A percentile compares a stretch with the other conserved stretches of the same genome.
Conservation (phyloP, 805 yeast species). For the Candida golubevii region DNA sequence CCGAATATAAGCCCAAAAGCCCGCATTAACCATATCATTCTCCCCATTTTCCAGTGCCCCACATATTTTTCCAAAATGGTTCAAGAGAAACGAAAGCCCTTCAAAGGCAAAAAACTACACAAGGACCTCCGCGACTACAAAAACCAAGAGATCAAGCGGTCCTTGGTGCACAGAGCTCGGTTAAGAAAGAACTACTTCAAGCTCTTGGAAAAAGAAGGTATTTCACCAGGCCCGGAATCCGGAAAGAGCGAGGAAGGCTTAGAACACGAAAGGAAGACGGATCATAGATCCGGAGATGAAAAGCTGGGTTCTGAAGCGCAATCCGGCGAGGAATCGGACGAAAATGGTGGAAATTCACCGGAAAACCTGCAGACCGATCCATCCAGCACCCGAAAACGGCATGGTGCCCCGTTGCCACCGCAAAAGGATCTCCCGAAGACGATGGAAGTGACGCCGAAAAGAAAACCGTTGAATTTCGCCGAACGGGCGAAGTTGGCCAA, state of each 20-base stretch:
- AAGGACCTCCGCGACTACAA: slow-evolving; percentile 37
- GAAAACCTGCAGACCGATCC: slow-evolving; percentile 22
- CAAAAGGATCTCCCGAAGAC: slow-evolving; percentile 16
- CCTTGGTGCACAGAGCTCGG: slow-evolving; percentile 75
- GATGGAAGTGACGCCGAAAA: slow-evolving; percentile 16
- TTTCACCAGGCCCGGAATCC: slow-evolving; percentile 23
- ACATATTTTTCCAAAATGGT: background rate
- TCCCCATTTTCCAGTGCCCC: too few species aligned
- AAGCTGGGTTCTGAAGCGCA: background rate
- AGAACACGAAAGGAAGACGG: background rate
- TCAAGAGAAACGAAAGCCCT: slow-evolving; percentile 20
- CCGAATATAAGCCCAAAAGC: background rate
- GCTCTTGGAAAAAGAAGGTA: slow-evolving; percentile 69
- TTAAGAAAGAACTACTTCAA: slow-evolving; percentile 79
- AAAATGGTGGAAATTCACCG: background rate
- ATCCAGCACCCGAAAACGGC: slow-evolving; percentile 1
- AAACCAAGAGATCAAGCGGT: slow-evolving; percentile 66
- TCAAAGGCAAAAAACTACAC: slow-evolving; percentile 25
- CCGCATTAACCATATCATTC: background rate
- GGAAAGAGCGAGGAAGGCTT: background rate
- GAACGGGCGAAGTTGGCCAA: slow-evolving; percentile 44
- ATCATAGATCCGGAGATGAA: background rate
- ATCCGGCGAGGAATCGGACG: background rate
- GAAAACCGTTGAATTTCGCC: slow-evolving; percentile 36
- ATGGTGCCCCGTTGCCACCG: slow-evolving; percentile 7